Conservation (phyloP, 306 rosid species). For the Gynostemma pentaphyllum region DNA sequence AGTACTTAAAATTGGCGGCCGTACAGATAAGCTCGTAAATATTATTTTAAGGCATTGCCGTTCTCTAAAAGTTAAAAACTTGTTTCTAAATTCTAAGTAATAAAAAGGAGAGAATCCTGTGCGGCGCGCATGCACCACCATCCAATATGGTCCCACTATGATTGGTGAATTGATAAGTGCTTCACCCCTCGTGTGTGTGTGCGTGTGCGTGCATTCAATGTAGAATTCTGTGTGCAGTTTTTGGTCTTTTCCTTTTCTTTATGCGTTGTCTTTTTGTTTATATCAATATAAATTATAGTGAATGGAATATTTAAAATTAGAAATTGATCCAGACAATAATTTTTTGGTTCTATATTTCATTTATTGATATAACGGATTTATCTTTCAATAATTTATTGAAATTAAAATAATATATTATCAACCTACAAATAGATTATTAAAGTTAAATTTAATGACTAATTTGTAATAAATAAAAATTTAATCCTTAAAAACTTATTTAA, state of each 20-base stretch:
- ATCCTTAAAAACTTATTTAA: too few species aligned
- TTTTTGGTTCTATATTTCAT: too few species aligned
- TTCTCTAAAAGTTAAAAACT: neutral
- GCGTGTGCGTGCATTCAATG: too few species aligned
- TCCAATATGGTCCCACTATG: neutral
- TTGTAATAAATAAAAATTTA: too few species aligned
- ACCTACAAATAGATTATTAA: too few species aligned
- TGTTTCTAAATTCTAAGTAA: neutral
- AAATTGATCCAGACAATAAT: too few species aligned
- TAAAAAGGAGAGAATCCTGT: neutral
- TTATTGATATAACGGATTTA: too few species aligned
- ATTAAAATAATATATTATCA: too few species aligned
- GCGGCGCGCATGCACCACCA: neutral
- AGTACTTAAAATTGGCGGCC: constrained; percentile 8
- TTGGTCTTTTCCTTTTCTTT: constrained; percentile 6
- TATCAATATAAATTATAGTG: neutral
- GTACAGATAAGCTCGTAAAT: constrained; percentile 5
- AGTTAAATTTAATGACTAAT: too few species aligned
- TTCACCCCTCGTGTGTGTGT: neutral
- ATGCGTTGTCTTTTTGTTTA: constrained; percentile 2
- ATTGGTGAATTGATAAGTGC: constrained; percentile 5
- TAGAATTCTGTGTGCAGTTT: neutral
- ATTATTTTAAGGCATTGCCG: neutral
- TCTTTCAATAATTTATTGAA: too few species aligned
- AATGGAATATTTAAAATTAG: neutral